Evolutionary conservation across 805 yeast species (phyloP).

Genomic region (Cyberlindnera misumaiensis): DNA sequence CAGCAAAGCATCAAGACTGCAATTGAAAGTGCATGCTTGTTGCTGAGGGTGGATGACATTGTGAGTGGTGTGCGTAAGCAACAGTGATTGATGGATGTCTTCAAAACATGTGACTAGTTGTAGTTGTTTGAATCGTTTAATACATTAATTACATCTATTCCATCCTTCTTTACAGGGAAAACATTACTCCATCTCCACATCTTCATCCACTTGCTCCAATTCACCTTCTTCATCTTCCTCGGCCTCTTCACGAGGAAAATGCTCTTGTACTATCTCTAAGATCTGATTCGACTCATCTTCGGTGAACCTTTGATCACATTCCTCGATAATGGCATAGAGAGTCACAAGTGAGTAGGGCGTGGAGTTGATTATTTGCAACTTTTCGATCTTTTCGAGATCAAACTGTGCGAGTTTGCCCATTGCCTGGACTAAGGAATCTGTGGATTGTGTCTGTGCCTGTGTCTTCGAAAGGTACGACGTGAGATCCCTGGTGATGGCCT

Average conservation of each 20-base stretch:
- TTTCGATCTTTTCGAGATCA: slow-evolving; percentile 72
- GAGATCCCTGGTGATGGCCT: slow-evolving; percentile 28
- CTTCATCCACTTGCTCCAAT: slow-evolving; percentile 6
- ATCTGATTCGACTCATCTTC: slow-evolving; percentile 59
- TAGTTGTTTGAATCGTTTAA: background rate
- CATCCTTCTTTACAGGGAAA: background rate
- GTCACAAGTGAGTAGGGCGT: slow-evolving; percentile 78
- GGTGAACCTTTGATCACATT: slow-evolving; percentile 81
- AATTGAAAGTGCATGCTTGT: slow-evolving; percentile 90
- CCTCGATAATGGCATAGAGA: slow-evolving; percentile 77
- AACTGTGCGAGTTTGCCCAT: slow-evolving; percentile 30
- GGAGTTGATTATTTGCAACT: slow-evolving; percentile 73
- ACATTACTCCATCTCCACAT: slow-evolving; percentile 4
- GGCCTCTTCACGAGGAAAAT: slow-evolving; percentile 36
- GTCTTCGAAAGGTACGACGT: slow-evolving; percentile 14
- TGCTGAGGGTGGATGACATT: slow-evolving; percentile 94
- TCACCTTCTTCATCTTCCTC: slow-evolving; percentile 12
- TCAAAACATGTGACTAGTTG: background rate
- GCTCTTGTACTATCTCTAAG: slow-evolving; percentile 44
- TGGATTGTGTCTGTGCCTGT: slow-evolving; percentile 19
- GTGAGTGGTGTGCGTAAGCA: slow-evolving; percentile 86
- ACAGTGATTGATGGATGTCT: slow-evolving; percentile 16
- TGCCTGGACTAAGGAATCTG: slow-evolving; percentile 23
- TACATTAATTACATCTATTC: background rate
- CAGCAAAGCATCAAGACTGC: slow-evolving; percentile 97